phyloP scores from a whole-genome alignment of 306 rosid genomes.

The Cucurbita argyrosperma region DNA sequence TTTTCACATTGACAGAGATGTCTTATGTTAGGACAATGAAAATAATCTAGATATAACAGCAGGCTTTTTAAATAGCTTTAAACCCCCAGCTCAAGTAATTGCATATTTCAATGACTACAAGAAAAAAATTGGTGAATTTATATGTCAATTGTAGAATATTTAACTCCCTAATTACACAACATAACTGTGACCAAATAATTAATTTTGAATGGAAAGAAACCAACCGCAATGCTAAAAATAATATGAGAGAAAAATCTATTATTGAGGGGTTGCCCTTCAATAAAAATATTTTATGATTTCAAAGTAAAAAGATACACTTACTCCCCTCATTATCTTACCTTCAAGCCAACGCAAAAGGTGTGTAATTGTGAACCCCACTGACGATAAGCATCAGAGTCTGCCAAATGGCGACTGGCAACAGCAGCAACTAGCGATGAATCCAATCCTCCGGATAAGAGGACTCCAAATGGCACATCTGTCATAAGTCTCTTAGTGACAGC shows the following conservation, averaged over 20 bases:
- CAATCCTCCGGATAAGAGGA: conserved; percentile 85
- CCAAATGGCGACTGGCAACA: conserved; percentile 61
- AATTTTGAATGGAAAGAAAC: background rate
- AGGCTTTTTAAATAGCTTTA: background rate
- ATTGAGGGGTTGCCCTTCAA: background rate
- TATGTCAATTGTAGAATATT: background rate
- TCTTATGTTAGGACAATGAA: background rate
- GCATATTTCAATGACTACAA: background rate
- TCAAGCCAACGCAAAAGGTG: conserved; percentile 82
- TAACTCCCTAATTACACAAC: background rate
- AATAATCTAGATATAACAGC: background rate
- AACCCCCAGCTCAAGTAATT: background rate
- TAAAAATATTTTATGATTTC: background rate
- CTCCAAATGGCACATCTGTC: conserved; percentile 98
- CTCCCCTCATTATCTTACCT: conserved; percentile 24
- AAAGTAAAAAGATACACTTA: background rate
- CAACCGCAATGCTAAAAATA: background rate
- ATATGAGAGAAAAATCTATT: background rate
- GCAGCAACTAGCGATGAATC: conserved; percentile 98
- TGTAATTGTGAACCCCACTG: conserved; percentile 97
- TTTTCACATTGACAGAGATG: background rate
- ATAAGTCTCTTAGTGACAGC: conserved; percentile 90
- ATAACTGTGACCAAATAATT: background rate
- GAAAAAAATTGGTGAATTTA: background rate
- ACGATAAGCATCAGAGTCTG: conserved; percentile 41